Conservation (phyloP, 139 green algal genomes). For the Nannochloris sp. region DNA sequence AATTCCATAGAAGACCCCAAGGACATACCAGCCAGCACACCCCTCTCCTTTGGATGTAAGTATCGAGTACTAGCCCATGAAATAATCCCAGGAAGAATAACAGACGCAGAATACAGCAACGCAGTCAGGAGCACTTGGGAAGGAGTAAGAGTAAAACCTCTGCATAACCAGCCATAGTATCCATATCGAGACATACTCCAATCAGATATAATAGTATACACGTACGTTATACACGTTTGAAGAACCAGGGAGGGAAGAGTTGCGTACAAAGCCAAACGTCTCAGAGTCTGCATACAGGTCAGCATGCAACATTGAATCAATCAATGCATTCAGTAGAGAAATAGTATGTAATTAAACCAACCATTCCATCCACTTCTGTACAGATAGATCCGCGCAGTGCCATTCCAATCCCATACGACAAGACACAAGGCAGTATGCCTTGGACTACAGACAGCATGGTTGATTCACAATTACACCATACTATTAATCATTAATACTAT, state of each 20-base stretch:
- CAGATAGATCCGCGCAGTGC: background rate
- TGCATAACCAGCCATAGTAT: no score
- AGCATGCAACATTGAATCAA: background rate
- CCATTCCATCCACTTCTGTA: slow-evolving; percentile 4
- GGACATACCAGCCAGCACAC: slow-evolving; percentile 18
- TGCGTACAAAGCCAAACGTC: slow-evolving; percentile 20
- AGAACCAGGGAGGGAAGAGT: slow-evolving; percentile 40
- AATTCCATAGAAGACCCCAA: slow-evolving; percentile 16
- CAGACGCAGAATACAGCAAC: background rate
- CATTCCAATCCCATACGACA: background rate
- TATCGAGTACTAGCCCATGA: slow-evolving; percentile 11
- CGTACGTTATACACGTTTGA: slow-evolving; percentile 28
- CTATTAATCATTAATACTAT: background rate
- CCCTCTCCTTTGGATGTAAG: slow-evolving; percentile 25
- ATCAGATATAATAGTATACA: background rate
- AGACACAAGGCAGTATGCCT: background rate
- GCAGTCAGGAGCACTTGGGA: background rate
- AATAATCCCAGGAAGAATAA: slow-evolving; percentile 6
- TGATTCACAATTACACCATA: slow-evolving; percentile 2
- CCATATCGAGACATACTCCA: background rate
- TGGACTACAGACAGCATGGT: background rate
- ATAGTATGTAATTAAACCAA: background rate
- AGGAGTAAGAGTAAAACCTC: background rate
- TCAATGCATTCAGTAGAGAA: background rate
- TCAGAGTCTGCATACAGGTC: slow-evolving; percentile 17